Evolutionary conservation across 2,329 filamentous ascomycete species (phyloP).

Genomic region (Grosmannia serpens): DNA sequence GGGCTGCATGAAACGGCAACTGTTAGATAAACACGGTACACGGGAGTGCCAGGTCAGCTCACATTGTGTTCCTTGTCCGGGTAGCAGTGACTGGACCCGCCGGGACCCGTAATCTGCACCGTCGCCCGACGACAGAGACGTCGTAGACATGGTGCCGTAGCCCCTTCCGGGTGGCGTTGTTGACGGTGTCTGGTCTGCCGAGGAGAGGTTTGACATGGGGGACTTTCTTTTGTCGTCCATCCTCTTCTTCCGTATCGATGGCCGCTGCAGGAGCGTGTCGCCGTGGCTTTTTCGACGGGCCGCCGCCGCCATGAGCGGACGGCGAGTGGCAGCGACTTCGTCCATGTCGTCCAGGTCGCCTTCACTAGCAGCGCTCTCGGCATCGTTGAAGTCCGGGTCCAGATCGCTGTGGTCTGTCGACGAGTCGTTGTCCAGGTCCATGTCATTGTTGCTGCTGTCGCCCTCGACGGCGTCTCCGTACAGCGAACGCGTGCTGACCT

Average conservation of each 20-base stretch:
- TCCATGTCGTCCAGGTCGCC: constrained; percentile 26
- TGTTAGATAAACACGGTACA: neutral
- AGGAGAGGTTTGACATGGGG: constrained; percentile 1
- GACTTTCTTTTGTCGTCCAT: constrained; percentile 10
- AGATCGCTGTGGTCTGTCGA: constrained; percentile 11
- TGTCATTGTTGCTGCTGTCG: constrained; percentile 15
- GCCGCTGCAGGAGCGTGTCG: constrained; percentile 22
- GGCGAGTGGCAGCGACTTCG: constrained; percentile 15
- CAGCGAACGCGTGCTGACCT: constrained; percentile 24
- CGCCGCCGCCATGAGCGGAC: constrained; percentile 6
- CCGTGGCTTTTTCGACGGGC: constrained; percentile 27
- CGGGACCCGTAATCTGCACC: neutral
- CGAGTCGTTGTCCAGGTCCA: constrained; percentile 12
- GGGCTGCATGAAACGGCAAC: neutral
- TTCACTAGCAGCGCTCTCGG: constrained; percentile 26
- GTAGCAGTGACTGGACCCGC: neutral
- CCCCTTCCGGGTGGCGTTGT: constrained; percentile 6
- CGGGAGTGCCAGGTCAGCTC: neutral
- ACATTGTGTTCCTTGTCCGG: neutral
- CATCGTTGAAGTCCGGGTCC: constrained; percentile 25
- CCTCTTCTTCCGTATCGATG: constrained; percentile 15
- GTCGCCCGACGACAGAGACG: neutral
- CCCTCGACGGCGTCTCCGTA: constrained; percentile 27
- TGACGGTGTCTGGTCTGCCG: neutral
- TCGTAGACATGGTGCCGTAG: constrained; percentile 15